A percentile compares a stretch with the other conserved stretches of the same genome.
Conservation (phyloP, 2,329 filamentous ascomycete species). For the Penicillium sp. region DNA sequence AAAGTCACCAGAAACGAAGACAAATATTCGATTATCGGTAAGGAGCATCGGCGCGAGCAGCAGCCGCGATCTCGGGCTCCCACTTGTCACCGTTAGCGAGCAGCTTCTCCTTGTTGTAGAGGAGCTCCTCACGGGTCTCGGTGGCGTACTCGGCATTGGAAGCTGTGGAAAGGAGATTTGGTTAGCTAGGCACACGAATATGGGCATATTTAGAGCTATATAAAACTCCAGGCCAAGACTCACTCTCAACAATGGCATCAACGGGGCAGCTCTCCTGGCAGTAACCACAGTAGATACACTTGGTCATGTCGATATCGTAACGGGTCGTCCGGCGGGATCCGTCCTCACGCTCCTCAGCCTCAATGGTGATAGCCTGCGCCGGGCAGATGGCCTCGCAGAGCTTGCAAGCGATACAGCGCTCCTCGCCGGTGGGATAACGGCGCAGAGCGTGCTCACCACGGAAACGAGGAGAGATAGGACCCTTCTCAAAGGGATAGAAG, state of each 20-base stretch:
- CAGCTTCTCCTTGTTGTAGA: slow-evolving; percentile 98
- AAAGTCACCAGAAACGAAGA: not conserved
- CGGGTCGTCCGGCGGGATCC: slow-evolving; percentile 92
- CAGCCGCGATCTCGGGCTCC: slow-evolving; percentile 94
- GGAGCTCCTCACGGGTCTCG: slow-evolving; percentile 82
- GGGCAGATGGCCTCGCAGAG: slow-evolving; percentile 98
- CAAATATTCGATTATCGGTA: slow-evolving; percentile 65
- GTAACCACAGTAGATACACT: slow-evolving; percentile 99
- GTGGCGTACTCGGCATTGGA: slow-evolving; percentile 75
- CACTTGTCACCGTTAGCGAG: slow-evolving; percentile 90
- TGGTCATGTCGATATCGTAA: slow-evolving; percentile 99
- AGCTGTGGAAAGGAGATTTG: slow-evolving; percentile 38
- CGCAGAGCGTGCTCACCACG: slow-evolving; percentile 95
- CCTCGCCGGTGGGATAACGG: slow-evolving; percentile 94
- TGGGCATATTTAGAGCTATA: not conserved
- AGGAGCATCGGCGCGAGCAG: slow-evolving; percentile 87
- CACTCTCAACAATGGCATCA: slow-evolving; percentile 82
- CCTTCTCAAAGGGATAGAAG: slow-evolving; percentile 98
- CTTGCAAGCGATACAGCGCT: slow-evolving; percentile 99
- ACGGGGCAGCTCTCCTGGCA: slow-evolving; percentile 99
- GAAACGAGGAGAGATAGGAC: slow-evolving; percentile 96
- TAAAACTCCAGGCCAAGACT: slow-evolving; percentile 30
- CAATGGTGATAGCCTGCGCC: slow-evolving; percentile 97
- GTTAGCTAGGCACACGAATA: slow-evolving; percentile 6
- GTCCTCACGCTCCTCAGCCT: slow-evolving; percentile 96